phyloP scores from a whole-genome alignment of 257 asterid species.

The Echites panduratus region DNA sequence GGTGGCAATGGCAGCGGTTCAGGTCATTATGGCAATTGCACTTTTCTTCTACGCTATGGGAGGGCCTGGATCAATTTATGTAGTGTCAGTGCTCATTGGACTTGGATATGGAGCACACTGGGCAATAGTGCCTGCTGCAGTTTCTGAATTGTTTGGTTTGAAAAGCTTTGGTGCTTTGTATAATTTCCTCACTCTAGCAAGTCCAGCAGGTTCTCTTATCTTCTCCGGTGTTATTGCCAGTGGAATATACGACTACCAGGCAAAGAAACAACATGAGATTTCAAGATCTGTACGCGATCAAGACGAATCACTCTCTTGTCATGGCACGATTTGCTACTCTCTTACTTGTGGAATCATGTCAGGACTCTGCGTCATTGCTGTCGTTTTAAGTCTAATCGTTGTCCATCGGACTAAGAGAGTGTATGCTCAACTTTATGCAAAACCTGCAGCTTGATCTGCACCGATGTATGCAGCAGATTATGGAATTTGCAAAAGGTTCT shows the following conservation, averaged over 20 bases:
- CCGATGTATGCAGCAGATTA: no score
- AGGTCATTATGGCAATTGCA: slow-evolving; percentile 34
- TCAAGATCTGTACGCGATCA: neutral
- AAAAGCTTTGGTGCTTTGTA: slow-evolving; percentile 50
- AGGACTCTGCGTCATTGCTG: slow-evolving; percentile 33
- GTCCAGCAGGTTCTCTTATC: slow-evolving; percentile 75
- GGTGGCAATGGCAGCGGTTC: slow-evolving; percentile 43
- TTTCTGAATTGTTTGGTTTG: slow-evolving; percentile 38
- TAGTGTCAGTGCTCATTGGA: slow-evolving; percentile 32
- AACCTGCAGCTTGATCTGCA: slow-evolving; percentile 17
- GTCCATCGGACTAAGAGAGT: slow-evolving; percentile 43
- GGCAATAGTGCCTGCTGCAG: slow-evolving; percentile 46
- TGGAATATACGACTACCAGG: slow-evolving; percentile 73
- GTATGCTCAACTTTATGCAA: slow-evolving; percentile 31
- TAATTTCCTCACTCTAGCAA: slow-evolving; percentile 76
- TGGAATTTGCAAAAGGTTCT: neutral
- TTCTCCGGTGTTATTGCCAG: slow-evolving; percentile 82
- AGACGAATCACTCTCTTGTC: slow-evolving; percentile 27
- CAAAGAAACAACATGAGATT: slow-evolving; percentile 49
- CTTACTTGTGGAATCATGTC: slow-evolving; percentile 38
- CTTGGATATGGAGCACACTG: slow-evolving; percentile 47
- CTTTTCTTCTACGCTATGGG: slow-evolving; percentile 39
- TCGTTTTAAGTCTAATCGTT: slow-evolving; percentile 31
- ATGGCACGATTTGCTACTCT: slow-evolving; percentile 36
- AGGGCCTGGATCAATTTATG: slow-evolving; percentile 33